Base-by-base conservation (phyloP, 192 early-diverging fungal species). In the Spinellus fusiger region DNA sequence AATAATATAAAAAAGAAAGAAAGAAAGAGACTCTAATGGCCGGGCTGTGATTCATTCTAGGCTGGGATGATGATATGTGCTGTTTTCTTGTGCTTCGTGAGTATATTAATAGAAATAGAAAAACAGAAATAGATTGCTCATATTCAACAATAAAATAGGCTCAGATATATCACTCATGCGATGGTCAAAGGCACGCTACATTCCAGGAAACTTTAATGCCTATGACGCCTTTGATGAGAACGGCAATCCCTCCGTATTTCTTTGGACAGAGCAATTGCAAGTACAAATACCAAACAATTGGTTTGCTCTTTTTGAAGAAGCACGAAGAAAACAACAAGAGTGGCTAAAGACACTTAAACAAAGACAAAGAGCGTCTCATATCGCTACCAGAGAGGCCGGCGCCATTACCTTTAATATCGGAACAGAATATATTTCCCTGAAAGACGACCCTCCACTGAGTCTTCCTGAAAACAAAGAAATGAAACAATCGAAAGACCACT, bases 11-110 rank as follows among this genome's bases (percentile, higher is more conserved):
- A 22, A 61, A 27, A 58, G 1, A 34, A 38, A 27, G 12, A 10
- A 40, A 33, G 26, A 0, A 13, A 20, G 16, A 5, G 18, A 40
- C 3, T 12, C 38, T 28, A 34, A 27, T 51, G 23, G 0, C 13
- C 52, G 16, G 23, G 10, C 10, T 20, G 6, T 28, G 37, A 25
- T 27, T 37, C n/a, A 35, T 49, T 37, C 18, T 59, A 69, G 68
- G 71, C 16, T 73, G 71, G 71, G 48, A 73, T 49, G 71, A 73
- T 64, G 71, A 73, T 38, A 73, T 73, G 71, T 73, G 71, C 29
- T 73, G 71, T 27, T 73, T 68, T 38, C 28, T 50, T 40, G 29
- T 73, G 34, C 62, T 73, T 66, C 59, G 71, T 64, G 61, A 67
- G 65, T 54, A 5, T 16, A 16, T 4, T 22, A 37, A 18, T 44